Base-by-base conservation (phyloP, 2,329 filamentous ascomycete genomes). In the Trichoderma sp. region DNA sequence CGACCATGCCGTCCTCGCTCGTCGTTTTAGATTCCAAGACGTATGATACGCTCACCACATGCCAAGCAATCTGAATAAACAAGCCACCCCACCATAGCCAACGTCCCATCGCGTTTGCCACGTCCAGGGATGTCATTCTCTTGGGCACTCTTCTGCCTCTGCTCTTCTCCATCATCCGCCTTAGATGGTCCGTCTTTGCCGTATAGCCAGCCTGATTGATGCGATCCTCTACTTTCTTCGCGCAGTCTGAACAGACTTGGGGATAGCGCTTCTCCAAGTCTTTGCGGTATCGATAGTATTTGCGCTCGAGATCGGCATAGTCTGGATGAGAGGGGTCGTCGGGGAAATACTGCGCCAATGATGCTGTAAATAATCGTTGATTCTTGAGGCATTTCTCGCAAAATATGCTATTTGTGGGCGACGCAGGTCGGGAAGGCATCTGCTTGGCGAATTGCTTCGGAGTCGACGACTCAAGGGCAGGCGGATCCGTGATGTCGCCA, bases 401-500 rank as follows among this genome's bases (percentile, higher is more conserved):
- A 76, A 88, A 91, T 71, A 85, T 81, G 65, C 74, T 76, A 68
- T 81, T 77, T 30, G 76, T 4, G 75, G 68, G 24, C 18, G 69
- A 64, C 56, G 82, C 73, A 71, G 81, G 80, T n/a, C 80, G 76
- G 49, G 78, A 76, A 70, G 82, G 77, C 74, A 82, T 78, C 70
- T 79, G 72, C 74, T 81, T 69, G 69, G 87, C 87, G 65, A 60
- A 70, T 46, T 51, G 68, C 52, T 68, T 70, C 28, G 68, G 56
- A 21, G 68, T 55, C 5, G 68, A 56, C 14, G 66, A 64, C 24
- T 70, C 68, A 24, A 85, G 81, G 28, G 89, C 84, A 2, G 93
- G 94, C 30, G 94, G 93, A 79, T 99, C 95, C 68, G 92, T 91
- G 72, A 98, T 96, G 61, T 96, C 89, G 75, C 95, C 95, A 77